phyloP scores from a whole-genome alignment of 345 rosid species.

The Syzygium jambos region DNA sequence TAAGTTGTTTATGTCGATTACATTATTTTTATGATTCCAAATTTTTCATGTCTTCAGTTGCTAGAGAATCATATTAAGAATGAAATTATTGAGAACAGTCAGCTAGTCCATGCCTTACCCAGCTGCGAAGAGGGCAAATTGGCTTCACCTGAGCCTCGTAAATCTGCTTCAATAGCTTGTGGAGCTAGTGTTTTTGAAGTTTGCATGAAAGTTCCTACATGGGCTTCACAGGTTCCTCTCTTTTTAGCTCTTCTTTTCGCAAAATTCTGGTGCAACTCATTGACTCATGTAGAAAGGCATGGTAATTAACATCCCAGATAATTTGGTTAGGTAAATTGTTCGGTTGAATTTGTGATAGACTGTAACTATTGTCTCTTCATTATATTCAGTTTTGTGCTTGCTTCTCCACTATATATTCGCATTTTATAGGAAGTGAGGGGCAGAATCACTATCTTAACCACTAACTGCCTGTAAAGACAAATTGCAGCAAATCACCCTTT shows the following conservation, averaged over 20 bases:
- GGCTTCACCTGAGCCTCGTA: constrained; percentile 66
- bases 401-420: not conserved
- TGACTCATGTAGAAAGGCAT: not conserved
- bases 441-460: not conserved
- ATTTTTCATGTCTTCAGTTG: constrained; percentile 40
- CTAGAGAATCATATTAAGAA: constrained; percentile 95
- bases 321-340: not conserved
- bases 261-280: not conserved
- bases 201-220: constrained; percentile 82
- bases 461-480: not conserved
- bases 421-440: not conserved
- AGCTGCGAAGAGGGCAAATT: constrained; percentile 44
- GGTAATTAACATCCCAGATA: not conserved
- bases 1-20: not conserved
- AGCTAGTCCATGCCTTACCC: constrained; percentile 60
- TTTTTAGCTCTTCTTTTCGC: not conserved
- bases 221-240: constrained; percentile 87
- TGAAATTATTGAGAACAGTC: constrained; percentile 72
- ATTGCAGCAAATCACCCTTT: not conserved
- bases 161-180: constrained; percentile 87
- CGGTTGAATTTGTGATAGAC: not conserved
- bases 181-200: constrained; percentile 96
- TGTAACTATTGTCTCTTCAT: not conserved
- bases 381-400: not conserved
- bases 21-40: not conserved